Evolutionary conservation across 371 early-diverging fungal species (phyloP).

Genomic region (Neoconidiobolus thromboides): DNA sequence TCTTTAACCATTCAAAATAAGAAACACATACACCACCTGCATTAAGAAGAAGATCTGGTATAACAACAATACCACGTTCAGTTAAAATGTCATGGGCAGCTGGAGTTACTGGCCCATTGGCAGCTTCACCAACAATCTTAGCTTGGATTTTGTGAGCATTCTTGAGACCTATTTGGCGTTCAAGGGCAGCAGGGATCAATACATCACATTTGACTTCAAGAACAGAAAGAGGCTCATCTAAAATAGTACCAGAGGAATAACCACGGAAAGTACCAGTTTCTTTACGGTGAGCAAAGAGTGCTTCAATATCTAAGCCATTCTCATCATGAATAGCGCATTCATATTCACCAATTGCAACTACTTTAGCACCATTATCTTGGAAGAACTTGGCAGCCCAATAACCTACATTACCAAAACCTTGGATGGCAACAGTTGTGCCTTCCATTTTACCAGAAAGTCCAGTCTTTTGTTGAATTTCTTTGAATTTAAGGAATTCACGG

Average conservation of each 20-base stretch:
- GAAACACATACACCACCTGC: constrained; percentile 71
- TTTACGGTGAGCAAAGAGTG: constrained; percentile 38
- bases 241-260: constrained; percentile 35
- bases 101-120: constrained; percentile 75
- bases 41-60: constrained; percentile 68
- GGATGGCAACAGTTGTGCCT: constrained; percentile 48
- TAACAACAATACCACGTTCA: constrained; percentile 38
- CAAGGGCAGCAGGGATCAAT: constrained; percentile 69
- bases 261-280: constrained; percentile 49
- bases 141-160: constrained; percentile 63
- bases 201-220: constrained; percentile 72
- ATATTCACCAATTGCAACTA: constrained; percentile 61
- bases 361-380: constrained; percentile 56
- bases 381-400: constrained; percentile 82
- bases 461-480: constrained; percentile 56
- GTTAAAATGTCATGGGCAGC: constrained; percentile 52
- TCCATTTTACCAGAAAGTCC: constrained; percentile 46
- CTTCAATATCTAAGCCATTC: constrained; percentile 53
- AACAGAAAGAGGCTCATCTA: constrained; percentile 36
- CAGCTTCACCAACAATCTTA: constrained; percentile 74
- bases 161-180: constrained; percentile 62
- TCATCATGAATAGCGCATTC: constrained; percentile 46
- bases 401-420: constrained; percentile 85
- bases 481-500: constrained; percentile 62
- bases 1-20: constrained; percentile 72